Percentiles rank a stretch among this genome's conserved stretches.
These are phyloP conservation scores for Gossypium rotundifolium DNA, from an alignment of 345 rosid species.

Conservation along the genomic window DNA sequence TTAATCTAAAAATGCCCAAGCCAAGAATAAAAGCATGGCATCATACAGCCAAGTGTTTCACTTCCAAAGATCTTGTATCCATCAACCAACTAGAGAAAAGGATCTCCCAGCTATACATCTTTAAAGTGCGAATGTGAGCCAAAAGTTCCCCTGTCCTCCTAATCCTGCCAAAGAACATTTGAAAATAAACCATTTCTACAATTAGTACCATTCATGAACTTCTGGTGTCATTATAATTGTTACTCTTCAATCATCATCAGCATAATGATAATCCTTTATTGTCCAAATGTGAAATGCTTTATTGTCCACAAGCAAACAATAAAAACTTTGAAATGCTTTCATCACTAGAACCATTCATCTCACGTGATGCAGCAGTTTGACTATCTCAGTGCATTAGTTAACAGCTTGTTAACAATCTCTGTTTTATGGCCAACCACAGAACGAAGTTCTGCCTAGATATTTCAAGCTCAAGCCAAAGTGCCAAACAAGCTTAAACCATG, in stretches of 20 bases:
- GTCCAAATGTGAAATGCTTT: not conserved
- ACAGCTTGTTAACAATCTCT: not conserved
- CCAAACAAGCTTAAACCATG: not conserved
- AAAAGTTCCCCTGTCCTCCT: constrained; percentile 84
- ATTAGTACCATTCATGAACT: not conserved
- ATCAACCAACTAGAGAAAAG: constrained; percentile 72
- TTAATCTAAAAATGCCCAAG: not conserved
- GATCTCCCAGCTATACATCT: constrained; percentile 87
- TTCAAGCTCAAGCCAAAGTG: not conserved
- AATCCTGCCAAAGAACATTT: constrained; percentile 48
- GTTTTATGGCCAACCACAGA: not conserved
- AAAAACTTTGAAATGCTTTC: not conserved
- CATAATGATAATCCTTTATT: not conserved
- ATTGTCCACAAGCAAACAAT: not conserved
- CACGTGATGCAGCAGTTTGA: not conserved
- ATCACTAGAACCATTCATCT: not conserved
- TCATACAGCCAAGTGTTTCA: constrained; percentile 73
- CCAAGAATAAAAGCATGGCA: constrained; percentile 9
- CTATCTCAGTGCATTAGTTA: not conserved
- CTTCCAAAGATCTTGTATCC: constrained; percentile 73
- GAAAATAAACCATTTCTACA: constrained; percentile 1
- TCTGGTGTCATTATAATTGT: not conserved
- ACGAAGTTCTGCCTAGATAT: not conserved
- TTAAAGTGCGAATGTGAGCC: constrained; percentile 72
- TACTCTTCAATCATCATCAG: not conserved